Percentiles rank a stretch among this genome's conserved stretches.
phyloP scores from a whole-genome alignment of 331 rosid genomes.

The Pyrus hybrid region DNA sequence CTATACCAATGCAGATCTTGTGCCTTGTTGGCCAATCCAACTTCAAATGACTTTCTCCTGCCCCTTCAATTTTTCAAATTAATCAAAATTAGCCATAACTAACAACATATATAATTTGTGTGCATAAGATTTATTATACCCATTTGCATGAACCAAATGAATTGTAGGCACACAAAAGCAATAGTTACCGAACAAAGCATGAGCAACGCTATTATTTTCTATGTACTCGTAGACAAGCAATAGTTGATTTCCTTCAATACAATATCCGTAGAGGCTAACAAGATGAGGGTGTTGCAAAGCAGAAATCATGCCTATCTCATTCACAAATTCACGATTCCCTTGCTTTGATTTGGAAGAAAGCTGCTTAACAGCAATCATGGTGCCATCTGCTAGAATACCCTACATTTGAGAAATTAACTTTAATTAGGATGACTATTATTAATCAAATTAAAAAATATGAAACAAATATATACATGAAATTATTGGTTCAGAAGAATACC shows the following conservation, averaged over 20 bases:
- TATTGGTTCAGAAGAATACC: conserved; percentile 24
- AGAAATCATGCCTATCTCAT: conserved; percentile 65
- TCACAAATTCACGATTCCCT: conserved; percentile 66
- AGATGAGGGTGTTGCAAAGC: conserved; percentile 23
- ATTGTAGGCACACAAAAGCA: too few species aligned
- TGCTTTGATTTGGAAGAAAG: conserved; percentile 70
- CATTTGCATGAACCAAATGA: not conserved
- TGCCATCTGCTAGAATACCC: conserved; percentile 54
- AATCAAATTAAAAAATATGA: not conserved
- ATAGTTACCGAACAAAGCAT: too few species aligned
- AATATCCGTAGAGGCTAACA: too few species aligned
- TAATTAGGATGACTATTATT: not conserved
- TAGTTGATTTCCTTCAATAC: too few species aligned
- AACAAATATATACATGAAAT: not conserved
- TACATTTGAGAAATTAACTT: conserved; percentile 16
- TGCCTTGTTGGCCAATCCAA: conserved; percentile 57
- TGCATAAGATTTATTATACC: not conserved
- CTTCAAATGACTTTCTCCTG: conserved; percentile 16
- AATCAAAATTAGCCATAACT: not conserved
- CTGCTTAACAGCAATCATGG: conserved; percentile 49
- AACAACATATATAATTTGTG: too few species aligned
- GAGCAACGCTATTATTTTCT: too few species aligned
- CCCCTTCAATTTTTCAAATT: conserved; percentile 21
- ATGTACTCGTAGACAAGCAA: too few species aligned
- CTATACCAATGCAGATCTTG: conserved; percentile 54